Conservation (phyloP, 345 rosid genomes). For the Nasturtium officinale region DNA sequence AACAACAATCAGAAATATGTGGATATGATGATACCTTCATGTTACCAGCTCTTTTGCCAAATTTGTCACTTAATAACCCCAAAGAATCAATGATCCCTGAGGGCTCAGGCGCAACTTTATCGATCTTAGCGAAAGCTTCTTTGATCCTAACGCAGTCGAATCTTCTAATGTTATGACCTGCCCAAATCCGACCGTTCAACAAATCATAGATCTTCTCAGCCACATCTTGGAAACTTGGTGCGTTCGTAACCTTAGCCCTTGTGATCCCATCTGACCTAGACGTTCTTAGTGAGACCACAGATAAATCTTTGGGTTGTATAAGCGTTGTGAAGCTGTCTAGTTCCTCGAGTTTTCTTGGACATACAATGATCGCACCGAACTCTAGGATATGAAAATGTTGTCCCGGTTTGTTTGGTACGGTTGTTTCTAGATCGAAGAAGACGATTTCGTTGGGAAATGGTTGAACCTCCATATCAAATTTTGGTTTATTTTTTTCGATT, state of each 20-base stretch:
- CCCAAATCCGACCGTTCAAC: conserved; percentile 85
- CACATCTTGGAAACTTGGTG: conserved; percentile 69
- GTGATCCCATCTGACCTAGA: conserved; percentile 74
- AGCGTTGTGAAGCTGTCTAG: conserved; percentile 70
- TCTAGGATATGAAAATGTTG: conserved; percentile 72
- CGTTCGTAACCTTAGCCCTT: conserved; percentile 57
- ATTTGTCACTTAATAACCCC: conserved; percentile 63
- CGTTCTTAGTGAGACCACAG: conserved; percentile 57
- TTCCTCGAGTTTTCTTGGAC: conserved; percentile 70
- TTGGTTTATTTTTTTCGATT: not conserved
- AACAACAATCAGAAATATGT: not conserved
- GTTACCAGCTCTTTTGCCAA: conserved; percentile 90
- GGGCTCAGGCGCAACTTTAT: conserved; percentile 62
- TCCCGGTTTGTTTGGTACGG: conserved; percentile 62
- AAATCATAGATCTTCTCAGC: conserved; percentile 64
- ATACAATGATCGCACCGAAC: conserved; percentile 83
- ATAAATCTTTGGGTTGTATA: conserved; percentile 67
- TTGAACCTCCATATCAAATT: conserved; percentile 30
- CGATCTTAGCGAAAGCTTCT: conserved; percentile 77
- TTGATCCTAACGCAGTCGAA: conserved; percentile 79
- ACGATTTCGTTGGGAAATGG: conserved; percentile 53
- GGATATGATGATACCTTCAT: conserved; percentile 64
- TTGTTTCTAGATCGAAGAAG: conserved; percentile 89
- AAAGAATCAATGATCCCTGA: conserved; percentile 81
- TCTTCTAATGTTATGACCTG: conserved; percentile 87